These are phyloP conservation scores for Raffaelea arxii DNA, from an alignment of 2,329 filamentous ascomycete species.

Conservation along the genomic window DNA sequence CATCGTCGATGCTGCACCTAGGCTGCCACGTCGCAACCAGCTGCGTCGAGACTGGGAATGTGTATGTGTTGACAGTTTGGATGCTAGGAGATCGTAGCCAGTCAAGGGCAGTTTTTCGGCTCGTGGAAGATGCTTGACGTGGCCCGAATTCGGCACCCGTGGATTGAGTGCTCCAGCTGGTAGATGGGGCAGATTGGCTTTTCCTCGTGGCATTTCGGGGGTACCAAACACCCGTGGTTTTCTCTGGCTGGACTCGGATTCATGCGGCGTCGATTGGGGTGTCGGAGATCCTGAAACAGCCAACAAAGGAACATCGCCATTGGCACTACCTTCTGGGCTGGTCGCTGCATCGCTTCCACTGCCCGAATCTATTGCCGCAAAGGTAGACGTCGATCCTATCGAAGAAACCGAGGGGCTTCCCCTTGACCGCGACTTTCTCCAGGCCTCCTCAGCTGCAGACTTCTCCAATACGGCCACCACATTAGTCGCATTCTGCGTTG, in stretches of 20 bases:
- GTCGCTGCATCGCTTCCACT: slow-evolving; percentile 36
- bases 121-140: slow-evolving; percentile 26
- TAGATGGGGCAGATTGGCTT: slow-evolving; percentile 25
- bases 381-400: too few species aligned
- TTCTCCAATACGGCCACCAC: too few species aligned
- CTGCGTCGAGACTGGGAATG: slow-evolving; percentile 16
- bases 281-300: slow-evolving; percentile 1
- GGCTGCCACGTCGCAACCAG: slow-evolving; percentile 6
- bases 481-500: too few species aligned
- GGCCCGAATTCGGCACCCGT: slow-evolving; percentile 21
- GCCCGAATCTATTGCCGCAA: too few species aligned
- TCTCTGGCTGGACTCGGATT: neutral
- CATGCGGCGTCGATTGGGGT: slow-evolving; percentile 13
- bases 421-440: too few species aligned
- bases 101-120: slow-evolving; percentile 35
- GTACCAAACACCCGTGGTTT: slow-evolving; percentile 15
- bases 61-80: slow-evolving; percentile 35
- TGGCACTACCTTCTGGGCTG: slow-evolving; percentile 31
- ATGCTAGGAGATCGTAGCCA: slow-evolving; percentile 55
- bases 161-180: slow-evolving; percentile 27
- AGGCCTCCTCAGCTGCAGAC: too few species aligned
- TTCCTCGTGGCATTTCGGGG: slow-evolving; percentile 32
- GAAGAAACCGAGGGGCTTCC: too few species aligned
- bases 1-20: slow-evolving; percentile 4
- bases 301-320: too few species aligned